Conservation (phyloP, 1,139 yeast species). For the Magnusiomyces clavatus region DNA sequence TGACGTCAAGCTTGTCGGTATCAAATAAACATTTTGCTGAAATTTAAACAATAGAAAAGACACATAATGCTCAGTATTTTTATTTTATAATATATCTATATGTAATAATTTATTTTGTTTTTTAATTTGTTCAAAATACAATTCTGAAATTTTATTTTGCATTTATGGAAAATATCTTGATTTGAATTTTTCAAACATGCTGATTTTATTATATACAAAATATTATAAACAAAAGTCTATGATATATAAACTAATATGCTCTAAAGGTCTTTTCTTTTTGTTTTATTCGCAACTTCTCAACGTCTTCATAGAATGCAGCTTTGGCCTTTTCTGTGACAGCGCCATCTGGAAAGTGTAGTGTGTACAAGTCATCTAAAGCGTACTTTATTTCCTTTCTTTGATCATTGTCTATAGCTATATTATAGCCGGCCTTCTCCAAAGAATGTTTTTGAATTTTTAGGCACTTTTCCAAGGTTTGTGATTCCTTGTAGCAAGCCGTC, state of each 20-base stretch:
- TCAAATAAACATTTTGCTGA: slow-evolving; percentile 46
- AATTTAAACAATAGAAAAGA: no score
- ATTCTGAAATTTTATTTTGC: no score
- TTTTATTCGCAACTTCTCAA: slow-evolving; percentile 13
- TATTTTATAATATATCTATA: not conserved
- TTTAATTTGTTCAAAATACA: not conserved
- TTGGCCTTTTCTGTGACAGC: slow-evolving; percentile 21
- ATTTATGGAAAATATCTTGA: no score
- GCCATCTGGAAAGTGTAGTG: slow-evolving; percentile 25
- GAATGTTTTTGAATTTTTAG: slow-evolving; percentile 32
- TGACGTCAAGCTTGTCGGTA: slow-evolving; percentile 87
- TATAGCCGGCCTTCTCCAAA: slow-evolving; percentile 29
- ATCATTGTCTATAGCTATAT: slow-evolving; percentile 22
- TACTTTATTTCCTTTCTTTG: slow-evolving; percentile 26
- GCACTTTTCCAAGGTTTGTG: slow-evolving; percentile 21
- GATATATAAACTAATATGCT: not conserved
- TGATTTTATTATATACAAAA: not conserved
- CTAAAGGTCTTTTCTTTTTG: slow-evolving; percentile 11
- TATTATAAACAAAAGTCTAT: not conserved
- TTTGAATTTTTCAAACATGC: not conserved
- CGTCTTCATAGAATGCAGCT: slow-evolving; percentile 18
- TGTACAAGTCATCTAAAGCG: slow-evolving; percentile 32
- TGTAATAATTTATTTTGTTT: not conserved
- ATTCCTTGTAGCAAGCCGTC: slow-evolving; percentile 11
- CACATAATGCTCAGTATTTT: no score